phyloP scores from a whole-genome alignment of 139 green algal species.

The Mesotaenium endlicherianum region DNA sequence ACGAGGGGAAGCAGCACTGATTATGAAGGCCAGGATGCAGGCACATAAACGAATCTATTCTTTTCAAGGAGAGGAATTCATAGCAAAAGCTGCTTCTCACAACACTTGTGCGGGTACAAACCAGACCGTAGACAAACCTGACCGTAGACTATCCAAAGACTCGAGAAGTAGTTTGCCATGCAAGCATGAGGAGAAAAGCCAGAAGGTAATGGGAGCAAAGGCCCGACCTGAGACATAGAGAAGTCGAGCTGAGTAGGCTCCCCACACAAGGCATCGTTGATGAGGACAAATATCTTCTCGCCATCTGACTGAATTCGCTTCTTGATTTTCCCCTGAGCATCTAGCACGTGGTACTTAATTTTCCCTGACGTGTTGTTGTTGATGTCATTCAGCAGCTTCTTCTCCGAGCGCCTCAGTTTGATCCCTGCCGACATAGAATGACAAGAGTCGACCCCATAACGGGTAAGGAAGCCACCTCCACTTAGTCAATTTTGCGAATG shows the following conservation, averaged over 20 bases:
- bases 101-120: no score
- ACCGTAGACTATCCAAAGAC: no score
- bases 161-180: no score
- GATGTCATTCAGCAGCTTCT: constrained; percentile 52
- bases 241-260: constrained; percentile 46
- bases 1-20: no score
- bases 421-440: constrained; percentile 46
- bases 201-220: not conserved
- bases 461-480: no score
- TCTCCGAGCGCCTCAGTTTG: constrained; percentile 41
- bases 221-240: constrained; percentile 41
- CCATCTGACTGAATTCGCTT: constrained; percentile 17
- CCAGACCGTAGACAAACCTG: no score
- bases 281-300: constrained; percentile 51
- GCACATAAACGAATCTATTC: no score
- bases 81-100: not conserved
- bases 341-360: constrained; percentile 31
- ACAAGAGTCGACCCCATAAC: no score
- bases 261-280: constrained; percentile 45
- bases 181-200: no score
- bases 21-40: no score
- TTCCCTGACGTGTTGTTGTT: constrained; percentile 16
- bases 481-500: no score
- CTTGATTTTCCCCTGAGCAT: constrained; percentile 15
- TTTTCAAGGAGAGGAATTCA: not conserved